Evolutionary conservation across 768 basidiomycete species (phyloP).

Genomic region (Mycena haematopus): DNA sequence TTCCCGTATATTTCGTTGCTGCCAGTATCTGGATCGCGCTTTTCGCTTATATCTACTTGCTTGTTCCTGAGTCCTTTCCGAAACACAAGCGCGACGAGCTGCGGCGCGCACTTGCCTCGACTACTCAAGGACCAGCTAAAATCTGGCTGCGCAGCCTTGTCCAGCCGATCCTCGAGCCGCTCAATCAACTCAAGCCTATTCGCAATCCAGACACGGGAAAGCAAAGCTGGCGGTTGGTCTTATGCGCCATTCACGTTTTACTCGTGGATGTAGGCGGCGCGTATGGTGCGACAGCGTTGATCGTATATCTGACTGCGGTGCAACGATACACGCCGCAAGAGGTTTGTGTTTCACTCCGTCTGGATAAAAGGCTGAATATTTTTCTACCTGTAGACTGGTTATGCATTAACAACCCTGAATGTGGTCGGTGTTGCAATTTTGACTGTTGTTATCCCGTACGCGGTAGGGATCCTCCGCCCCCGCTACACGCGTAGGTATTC

Average conservation of each 20-base stretch:
- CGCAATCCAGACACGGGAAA: slow-evolving; percentile 10
- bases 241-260: slow-evolving; percentile 19
- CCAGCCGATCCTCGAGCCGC: slow-evolving; percentile 9
- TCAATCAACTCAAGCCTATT: not conserved
- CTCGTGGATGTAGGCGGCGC: slow-evolving; percentile 17
- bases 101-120: not conserved
- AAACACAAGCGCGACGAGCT: slow-evolving; percentile 24
- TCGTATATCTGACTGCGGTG: slow-evolving; percentile 19
- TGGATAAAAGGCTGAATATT: not conserved
- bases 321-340: slow-evolving; percentile 21
- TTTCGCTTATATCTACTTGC: slow-evolving; percentile 3
- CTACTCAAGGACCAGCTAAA: not conserved
- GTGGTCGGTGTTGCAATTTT: slow-evolving; percentile 9
- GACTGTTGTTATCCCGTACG: slow-evolving; percentile 9
- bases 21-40: slow-evolving; percentile 10
- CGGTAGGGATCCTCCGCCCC: slow-evolving; percentile 1
- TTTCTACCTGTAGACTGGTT: not conserved
- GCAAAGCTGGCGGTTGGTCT: slow-evolving; percentile 13
- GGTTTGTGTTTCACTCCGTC: not conserved
- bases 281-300: slow-evolving; percentile 12
- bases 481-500: not conserved
- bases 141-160: not conserved
- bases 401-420: slow-evolving; percentile 17
- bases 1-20: slow-evolving; percentile 12
- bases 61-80: slow-evolving; percentile 23